A percentile compares a stretch with the other conserved stretches of the same genome.
Conservation (phyloP, 2,329 filamentous ascomycete genomes). For the Fusarium sp. region DNA sequence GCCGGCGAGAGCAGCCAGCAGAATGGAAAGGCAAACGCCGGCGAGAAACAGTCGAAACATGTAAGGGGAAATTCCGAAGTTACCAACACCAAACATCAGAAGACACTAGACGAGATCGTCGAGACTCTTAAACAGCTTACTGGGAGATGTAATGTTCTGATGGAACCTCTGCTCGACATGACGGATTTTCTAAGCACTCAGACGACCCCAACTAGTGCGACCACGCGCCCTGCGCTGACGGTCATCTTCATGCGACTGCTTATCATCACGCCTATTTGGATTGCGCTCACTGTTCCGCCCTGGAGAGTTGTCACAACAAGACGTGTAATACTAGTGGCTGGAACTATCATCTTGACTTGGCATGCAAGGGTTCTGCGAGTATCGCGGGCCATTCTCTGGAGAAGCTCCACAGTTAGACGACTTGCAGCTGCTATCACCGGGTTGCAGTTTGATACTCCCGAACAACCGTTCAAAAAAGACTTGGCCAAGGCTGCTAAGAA, state of each 20-base stretch:
- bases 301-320: constrained; percentile 87
- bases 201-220: constrained; percentile 88
- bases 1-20: constrained; percentile 37
- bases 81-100: constrained; percentile 81
- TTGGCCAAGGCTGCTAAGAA: constrained; percentile 41
- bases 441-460: constrained; percentile 73
- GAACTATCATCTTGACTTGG: constrained; percentile 89
- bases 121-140: constrained; percentile 93
- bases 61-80: constrained; percentile 65
- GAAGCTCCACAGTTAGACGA: constrained; percentile 79
- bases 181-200: constrained; percentile 96
- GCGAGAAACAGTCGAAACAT: constrained; percentile 53
- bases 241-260: constrained; percentile 90
- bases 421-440: constrained; percentile 82
- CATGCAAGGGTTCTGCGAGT: constrained; percentile 89
- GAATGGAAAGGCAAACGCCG: constrained; percentile 42
- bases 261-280: constrained; percentile 89
- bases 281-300: constrained; percentile 83
- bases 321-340: constrained; percentile 84
- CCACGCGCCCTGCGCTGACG: constrained; percentile 88
- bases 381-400: constrained; percentile 88
- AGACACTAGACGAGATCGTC: constrained; percentile 96
- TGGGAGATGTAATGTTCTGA: constrained; percentile 87
- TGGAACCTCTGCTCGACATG: constrained; percentile 88
- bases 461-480: constrained; percentile 49